Percentiles rank a stretch among this genome's conserved stretches.
Evolutionary conservation across 306 rosid genomes (phyloP).

Genomic region (Crotalaria pallida): DNA sequence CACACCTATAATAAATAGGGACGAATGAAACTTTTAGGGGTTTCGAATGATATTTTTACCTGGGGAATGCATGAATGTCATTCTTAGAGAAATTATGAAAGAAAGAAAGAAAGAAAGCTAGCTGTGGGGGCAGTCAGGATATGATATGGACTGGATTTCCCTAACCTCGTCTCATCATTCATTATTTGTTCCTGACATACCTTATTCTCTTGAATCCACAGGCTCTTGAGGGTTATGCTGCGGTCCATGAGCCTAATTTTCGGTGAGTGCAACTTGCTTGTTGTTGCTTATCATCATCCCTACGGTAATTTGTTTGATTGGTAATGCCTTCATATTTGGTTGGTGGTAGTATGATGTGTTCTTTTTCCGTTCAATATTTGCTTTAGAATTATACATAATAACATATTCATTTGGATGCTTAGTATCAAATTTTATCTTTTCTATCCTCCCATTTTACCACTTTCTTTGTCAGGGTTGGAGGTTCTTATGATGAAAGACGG

Average conservation of each 20-base stretch:
- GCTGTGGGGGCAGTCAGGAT: constrained; percentile 89
- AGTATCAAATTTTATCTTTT: constrained; percentile 28
- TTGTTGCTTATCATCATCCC: constrained; percentile 32
- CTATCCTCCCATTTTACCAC: constrained; percentile 49
- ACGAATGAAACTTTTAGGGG: constrained; percentile 85
- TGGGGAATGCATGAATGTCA: constrained; percentile 37
- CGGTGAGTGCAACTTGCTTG: constrained; percentile 72
- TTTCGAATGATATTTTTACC: constrained; percentile 57
- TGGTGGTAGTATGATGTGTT: neutral
- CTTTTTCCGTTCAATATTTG: neutral
- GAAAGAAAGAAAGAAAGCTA: constrained; percentile 84
- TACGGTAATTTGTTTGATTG: constrained; percentile 6
- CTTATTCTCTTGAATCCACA: constrained; percentile 99
- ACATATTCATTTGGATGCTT: constrained; percentile 15
- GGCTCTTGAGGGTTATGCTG: constrained; percentile 98
- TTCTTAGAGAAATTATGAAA: constrained; percentile 70
- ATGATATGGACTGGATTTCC: constrained; percentile 99
- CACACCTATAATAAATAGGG: constrained; percentile 84
- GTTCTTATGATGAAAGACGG: constrained; percentile 77
- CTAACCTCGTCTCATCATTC: constrained; percentile 82
- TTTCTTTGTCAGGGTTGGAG: constrained; percentile 64
- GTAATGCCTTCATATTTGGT: neutral
- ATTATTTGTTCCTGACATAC: constrained; percentile 94
- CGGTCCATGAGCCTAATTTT: constrained; percentile 79
- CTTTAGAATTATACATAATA: constrained; percentile 8